These are phyloP conservation scores for Acephala macrosclerotiorum DNA, from an alignment of 2,329 filamentous ascomycete genomes.

Conservation along the genomic window DNA sequence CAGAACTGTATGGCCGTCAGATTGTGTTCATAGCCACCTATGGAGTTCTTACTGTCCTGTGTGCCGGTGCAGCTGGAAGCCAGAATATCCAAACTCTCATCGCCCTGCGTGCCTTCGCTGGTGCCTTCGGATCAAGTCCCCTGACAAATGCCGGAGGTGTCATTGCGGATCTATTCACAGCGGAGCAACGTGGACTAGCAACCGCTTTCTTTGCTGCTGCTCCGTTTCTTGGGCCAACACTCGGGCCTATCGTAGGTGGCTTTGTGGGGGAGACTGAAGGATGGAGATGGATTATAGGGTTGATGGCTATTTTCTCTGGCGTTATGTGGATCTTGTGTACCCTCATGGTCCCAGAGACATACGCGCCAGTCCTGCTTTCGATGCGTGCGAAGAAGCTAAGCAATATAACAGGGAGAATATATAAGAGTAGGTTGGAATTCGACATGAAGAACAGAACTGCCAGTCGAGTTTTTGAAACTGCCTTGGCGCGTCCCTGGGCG, in stretches of 20 bases:
- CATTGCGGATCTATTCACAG: constrained; percentile 65
- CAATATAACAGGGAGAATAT: constrained; percentile 60
- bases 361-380: constrained; percentile 62
- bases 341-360: constrained; percentile 64
- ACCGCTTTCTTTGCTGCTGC: constrained; percentile 69
- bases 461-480: constrained; percentile 57
- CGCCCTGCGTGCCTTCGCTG: constrained; percentile 71
- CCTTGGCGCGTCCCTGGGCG: constrained; percentile 70
- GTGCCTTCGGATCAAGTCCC: constrained; percentile 64
- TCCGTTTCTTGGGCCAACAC: constrained; percentile 69
- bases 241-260: constrained; percentile 39
- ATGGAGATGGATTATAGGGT: constrained; percentile 50
- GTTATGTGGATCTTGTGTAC: constrained; percentile 62
- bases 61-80: constrained; percentile 59
- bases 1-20: constrained; percentile 64
- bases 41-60: constrained; percentile 64
- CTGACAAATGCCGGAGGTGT: constrained; percentile 68
- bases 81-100: constrained; percentile 55
- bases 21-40: constrained; percentile 64
- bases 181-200: constrained; percentile 59
- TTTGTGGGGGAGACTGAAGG: constrained; percentile 45
- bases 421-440: constrained; percentile 59
- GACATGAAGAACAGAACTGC: constrained; percentile 48
- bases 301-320: constrained; percentile 66
- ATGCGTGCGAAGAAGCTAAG: constrained; percentile 58